Evolutionary conservation across 2,329 filamentous ascomycete genomes (phyloP).

Genomic region (Xylariaceae sp.): DNA sequence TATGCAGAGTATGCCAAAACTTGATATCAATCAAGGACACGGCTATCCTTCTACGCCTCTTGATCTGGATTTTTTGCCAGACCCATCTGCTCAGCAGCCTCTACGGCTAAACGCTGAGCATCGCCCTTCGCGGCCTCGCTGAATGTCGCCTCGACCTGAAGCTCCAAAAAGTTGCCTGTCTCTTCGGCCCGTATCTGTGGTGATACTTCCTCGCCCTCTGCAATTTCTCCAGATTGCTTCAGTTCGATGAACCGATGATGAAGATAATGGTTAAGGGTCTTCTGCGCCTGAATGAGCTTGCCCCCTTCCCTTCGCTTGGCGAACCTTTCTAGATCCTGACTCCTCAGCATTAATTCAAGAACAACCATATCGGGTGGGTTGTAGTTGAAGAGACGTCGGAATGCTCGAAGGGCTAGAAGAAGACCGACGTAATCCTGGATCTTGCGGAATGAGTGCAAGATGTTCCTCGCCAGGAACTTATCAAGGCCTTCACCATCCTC

Average conservation of each 20-base stretch:
- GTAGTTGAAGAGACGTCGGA: slow-evolving; percentile 42
- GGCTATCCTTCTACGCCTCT: background rate
- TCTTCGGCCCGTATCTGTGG: slow-evolving; percentile 35
- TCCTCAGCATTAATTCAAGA: slow-evolving; percentile 43
- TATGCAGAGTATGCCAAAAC: too few species aligned
- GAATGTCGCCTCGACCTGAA: slow-evolving; percentile 32
- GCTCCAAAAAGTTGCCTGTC: slow-evolving; percentile 40
- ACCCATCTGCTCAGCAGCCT: slow-evolving; percentile 26
- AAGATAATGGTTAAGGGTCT: slow-evolving; percentile 39
- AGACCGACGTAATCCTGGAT: slow-evolving; percentile 42
- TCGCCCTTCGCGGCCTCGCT: slow-evolving; percentile 2
- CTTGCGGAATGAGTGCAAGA: slow-evolving; percentile 47
- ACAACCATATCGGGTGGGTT: slow-evolving; percentile 42
- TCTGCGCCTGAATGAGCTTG: slow-evolving; percentile 40
- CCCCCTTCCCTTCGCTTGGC: slow-evolving; percentile 37
- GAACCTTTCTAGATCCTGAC: slow-evolving; percentile 37
- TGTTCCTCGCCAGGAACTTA: slow-evolving; percentile 43
- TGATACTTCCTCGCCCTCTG: slow-evolving; percentile 32
- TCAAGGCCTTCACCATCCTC: slow-evolving; percentile 35
- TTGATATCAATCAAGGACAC: too few species aligned
- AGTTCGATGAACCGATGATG: slow-evolving; percentile 25
- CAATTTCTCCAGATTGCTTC: slow-evolving; percentile 29
- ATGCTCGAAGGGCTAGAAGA: slow-evolving; percentile 41
- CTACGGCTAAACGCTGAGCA: slow-evolving; percentile 7
- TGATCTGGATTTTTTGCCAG: slow-evolving; percentile 9